These are phyloP conservation scores for Ulota crispa DNA, from an alignment of 225 moss, liverwort and hornwort species.

Conservation along the genomic window DNA sequence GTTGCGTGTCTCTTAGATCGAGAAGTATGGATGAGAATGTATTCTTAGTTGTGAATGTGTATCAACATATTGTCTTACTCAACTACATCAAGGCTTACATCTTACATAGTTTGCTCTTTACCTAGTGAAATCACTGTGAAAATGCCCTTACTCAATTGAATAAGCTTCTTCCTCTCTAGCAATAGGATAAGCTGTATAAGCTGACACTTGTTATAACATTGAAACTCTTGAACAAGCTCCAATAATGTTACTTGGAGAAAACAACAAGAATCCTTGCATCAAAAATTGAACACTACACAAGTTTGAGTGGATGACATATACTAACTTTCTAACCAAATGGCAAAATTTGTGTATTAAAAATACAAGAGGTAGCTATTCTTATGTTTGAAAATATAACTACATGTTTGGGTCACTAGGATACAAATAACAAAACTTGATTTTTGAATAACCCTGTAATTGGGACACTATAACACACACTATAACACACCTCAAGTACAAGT, in stretches of 20 bases:
- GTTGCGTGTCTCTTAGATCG: too few species aligned
- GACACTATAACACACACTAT: background rate
- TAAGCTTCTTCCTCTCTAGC: conserved; percentile 55
- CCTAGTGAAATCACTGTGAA: conserved; percentile 40
- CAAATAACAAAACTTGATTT: background rate
- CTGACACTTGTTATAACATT: conserved; percentile 57
- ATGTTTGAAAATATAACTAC: background rate
- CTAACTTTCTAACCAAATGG: too few species aligned
- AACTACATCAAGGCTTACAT: background rate
- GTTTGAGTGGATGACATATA: too few species aligned
- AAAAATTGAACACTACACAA: too few species aligned
- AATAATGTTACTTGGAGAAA: conserved; percentile 41
- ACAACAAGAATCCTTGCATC: background rate
- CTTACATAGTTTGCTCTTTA: conserved; percentile 25
- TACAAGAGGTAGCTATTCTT: background rate
- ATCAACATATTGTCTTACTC: conserved; percentile 1
- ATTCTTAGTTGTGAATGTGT: too few species aligned
- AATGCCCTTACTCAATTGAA: conserved; percentile 40
- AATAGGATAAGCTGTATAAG: conserved; percentile 61
- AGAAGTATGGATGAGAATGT: too few species aligned
- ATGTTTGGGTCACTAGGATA: background rate
- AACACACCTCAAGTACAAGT: background rate
- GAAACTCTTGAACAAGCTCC: conserved; percentile 43
- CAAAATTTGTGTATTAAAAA: background rate
- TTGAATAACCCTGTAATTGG: background rate